Conservation (phyloP, 176 grass and related monocot species). For the Raddia distichophylla region DNA sequence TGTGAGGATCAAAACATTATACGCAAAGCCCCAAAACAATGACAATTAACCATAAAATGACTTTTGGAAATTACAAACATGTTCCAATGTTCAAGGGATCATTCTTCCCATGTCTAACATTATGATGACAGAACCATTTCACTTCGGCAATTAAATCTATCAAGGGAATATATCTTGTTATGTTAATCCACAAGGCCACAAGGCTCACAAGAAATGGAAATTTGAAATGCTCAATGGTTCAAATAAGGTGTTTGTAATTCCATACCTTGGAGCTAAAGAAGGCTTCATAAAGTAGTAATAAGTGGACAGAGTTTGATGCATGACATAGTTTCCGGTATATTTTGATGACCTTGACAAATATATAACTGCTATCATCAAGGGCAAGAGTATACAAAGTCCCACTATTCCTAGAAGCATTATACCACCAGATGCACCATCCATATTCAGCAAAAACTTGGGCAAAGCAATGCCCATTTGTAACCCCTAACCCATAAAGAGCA, state of each 20-base stretch:
- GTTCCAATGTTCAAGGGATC: background rate
- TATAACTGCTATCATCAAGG: conserved; percentile 98
- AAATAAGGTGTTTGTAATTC: conserved; percentile 1
- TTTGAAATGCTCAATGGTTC: background rate
- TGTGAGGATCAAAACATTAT: background rate
- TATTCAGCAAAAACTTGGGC: conserved; percentile 91
- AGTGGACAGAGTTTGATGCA: conserved; percentile 94
- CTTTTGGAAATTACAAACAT: background rate
- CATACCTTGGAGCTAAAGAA: conserved; percentile 97
- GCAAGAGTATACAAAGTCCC: conserved; percentile 90
- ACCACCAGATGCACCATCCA: conserved; percentile 96
- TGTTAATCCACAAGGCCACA: background rate
- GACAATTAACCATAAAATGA: background rate
- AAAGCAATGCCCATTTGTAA: conserved; percentile 98
- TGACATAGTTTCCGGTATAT: conserved; percentile 98
- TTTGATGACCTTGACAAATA: conserved; percentile 99
- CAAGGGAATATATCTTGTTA: background rate
- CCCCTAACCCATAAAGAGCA: conserved; percentile 53
- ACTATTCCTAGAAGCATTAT: conserved; percentile 95
- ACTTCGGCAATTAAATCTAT: background rate
- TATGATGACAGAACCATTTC: background rate
- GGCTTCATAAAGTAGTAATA: conserved; percentile 99
- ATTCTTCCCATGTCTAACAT: background rate
- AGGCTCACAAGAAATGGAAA: background rate
- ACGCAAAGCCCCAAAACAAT: background rate